These are phyloP conservation scores for Dactylellina parvicollis DNA, from an alignment of 2,329 filamentous ascomycete genomes.

Conservation along the genomic window DNA sequence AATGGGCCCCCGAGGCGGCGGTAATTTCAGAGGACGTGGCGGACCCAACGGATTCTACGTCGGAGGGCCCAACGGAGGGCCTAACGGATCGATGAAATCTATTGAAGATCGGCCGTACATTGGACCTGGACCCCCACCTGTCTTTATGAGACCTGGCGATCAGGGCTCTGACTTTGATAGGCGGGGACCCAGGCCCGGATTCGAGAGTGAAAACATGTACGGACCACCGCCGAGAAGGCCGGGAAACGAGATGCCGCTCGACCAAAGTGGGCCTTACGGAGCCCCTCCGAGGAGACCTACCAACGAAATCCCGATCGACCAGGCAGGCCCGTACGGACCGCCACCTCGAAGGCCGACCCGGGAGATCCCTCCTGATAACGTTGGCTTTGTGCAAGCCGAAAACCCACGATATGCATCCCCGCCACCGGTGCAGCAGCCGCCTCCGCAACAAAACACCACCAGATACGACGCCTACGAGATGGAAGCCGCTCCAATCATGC, in stretches of 20 bases:
- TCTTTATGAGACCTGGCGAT: slow-evolving; percentile 48
- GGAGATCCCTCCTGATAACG: slow-evolving; percentile 27
- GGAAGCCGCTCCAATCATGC: slow-evolving; percentile 48
- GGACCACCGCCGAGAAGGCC: slow-evolving; percentile 43
- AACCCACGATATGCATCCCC: slow-evolving; percentile 49
- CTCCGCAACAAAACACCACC: slow-evolving; percentile 12
- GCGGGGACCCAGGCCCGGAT: slow-evolving; percentile 14
- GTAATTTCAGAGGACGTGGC: slow-evolving; percentile 42
- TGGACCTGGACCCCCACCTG: slow-evolving; percentile 50
- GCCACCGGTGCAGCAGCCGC: slow-evolving; percentile 3
- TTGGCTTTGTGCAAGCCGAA: slow-evolving; percentile 30
- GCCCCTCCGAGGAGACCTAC: slow-evolving; percentile 31
- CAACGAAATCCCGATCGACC: slow-evolving; percentile 30
- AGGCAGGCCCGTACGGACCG: slow-evolving; percentile 39
- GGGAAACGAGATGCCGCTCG: slow-evolving; percentile 22
- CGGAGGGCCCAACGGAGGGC: slow-evolving; percentile 42
- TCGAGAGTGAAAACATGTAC: slow-evolving; percentile 49
- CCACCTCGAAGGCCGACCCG: slow-evolving; percentile 47
- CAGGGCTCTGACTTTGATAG: slow-evolving; percentile 33
- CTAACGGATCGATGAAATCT: slow-evolving; percentile 40
- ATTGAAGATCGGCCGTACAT: slow-evolving; percentile 53
- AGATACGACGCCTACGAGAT: slow-evolving; percentile 46
- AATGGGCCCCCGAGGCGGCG: slow-evolving; percentile 45
- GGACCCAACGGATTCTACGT: slow-evolving; percentile 51
- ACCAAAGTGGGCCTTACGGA: slow-evolving; percentile 34